phyloP scores from a whole-genome alignment of 2,329 filamentous ascomycete genomes.

The Fusarium begoniae region DNA sequence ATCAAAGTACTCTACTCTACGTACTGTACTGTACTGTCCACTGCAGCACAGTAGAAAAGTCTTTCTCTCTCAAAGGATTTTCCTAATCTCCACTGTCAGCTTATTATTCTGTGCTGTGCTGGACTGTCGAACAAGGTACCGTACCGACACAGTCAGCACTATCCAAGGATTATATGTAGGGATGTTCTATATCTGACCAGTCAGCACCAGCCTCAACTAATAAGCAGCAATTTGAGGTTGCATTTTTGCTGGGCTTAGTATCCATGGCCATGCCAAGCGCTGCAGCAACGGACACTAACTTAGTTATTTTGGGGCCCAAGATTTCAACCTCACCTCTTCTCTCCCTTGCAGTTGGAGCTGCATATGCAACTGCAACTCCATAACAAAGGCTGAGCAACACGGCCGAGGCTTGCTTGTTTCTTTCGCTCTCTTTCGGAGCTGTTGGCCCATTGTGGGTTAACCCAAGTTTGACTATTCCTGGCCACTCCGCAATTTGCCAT shows the following conservation, averaged over 20 bases:
- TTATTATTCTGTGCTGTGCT: constrained; percentile 5
- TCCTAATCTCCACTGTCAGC: constrained; percentile 18
- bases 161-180: background rate
- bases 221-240: constrained; percentile 25
- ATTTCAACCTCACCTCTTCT: constrained; percentile 14
- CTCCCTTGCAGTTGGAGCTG: background rate
- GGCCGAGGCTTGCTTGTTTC: background rate
- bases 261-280: constrained; percentile 13
- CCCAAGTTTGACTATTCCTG: background rate
- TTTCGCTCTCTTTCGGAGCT: background rate
- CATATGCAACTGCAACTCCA: background rate
- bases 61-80: background rate
- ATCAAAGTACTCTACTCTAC: background rate
- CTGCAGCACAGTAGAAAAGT: background rate
- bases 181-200: constrained; percentile 2
- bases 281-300: constrained; percentile 10
- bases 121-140: background rate
- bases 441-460: constrained; percentile 6
- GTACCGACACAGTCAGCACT: constrained; percentile 20
- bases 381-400: constrained; percentile 13
- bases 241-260: background rate
- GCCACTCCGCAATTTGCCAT: background rate
- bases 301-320: constrained; percentile 1
- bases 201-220: constrained; percentile 32
- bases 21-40: background rate